A percentile compares a stretch with the other conserved stretches of the same genome.
These are phyloP conservation scores for Penicillium polonicum DNA, from an alignment of 2,329 filamentous ascomycete genomes.

Conservation along the genomic window DNA sequence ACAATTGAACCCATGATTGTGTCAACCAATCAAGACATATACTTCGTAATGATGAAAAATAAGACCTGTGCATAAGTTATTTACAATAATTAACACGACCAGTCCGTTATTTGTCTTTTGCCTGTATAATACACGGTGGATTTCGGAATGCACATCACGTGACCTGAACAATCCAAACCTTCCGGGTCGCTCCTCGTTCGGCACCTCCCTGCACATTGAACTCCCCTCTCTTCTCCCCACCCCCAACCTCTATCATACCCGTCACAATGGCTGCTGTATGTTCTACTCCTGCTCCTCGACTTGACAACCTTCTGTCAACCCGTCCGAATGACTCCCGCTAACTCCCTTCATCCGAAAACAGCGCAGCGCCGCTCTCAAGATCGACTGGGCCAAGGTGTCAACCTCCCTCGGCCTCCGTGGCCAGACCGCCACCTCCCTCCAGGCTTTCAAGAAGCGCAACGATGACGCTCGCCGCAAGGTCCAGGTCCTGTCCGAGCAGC, in stretches of 20 bases:
- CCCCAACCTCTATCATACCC: constrained; percentile 26
- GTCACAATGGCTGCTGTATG: constrained; percentile 47
- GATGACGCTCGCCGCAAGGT: constrained; percentile 97
- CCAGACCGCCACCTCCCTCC: constrained; percentile 85
- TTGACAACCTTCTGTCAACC: constrained; percentile 1
- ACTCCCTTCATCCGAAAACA: constrained; percentile 44
- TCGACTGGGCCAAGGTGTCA: constrained; percentile 97
- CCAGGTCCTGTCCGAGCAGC: constrained; percentile 75
- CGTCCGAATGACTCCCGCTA: constrained; percentile 20
- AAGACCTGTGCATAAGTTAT: neutral
- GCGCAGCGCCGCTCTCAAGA: constrained; percentile 97
- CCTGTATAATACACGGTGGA: constrained; percentile 2
- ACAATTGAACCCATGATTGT: constrained; percentile 31
- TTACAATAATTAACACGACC: neutral
- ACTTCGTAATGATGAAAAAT: neutral
- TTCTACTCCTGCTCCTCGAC: constrained; percentile 10
- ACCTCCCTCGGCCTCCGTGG: constrained; percentile 93
- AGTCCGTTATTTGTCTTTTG: neutral
- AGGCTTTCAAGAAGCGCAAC: constrained; percentile 99
- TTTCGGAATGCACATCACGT: constrained; percentile 30
- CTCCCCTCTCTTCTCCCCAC: constrained; percentile 32
- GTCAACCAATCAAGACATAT: constrained; percentile 12
- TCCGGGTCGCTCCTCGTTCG: constrained; percentile 39
- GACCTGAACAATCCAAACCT: constrained; percentile 38
- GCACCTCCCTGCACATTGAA: constrained; percentile 37